Evolutionary conservation across 2,329 filamentous ascomycete species (phyloP).

Genomic region (Neopestalotiopsis clavispora): DNA sequence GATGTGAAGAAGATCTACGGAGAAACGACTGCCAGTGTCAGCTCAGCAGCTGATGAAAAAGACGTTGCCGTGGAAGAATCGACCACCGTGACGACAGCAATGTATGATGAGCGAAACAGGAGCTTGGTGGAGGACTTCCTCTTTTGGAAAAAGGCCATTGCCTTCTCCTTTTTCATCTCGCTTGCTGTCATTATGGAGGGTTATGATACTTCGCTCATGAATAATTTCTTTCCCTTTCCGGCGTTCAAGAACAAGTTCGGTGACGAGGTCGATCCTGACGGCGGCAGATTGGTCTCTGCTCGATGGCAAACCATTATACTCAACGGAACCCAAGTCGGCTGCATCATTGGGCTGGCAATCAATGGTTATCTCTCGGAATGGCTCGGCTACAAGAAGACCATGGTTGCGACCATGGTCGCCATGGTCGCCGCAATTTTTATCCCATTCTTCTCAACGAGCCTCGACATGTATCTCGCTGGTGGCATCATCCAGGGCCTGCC

Average conservation of each 20-base stretch:
- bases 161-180: conserved; percentile 21
- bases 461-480: conserved; percentile 20
- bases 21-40: conserved; percentile 10
- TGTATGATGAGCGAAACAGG: conserved; percentile 20
- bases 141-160: conserved; percentile 19
- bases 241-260: conserved; percentile 22
- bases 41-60: background rate
- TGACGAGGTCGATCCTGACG: conserved; percentile 20
- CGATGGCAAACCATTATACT: conserved; percentile 21
- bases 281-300: conserved; percentile 17
- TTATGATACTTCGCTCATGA: conserved; percentile 20
- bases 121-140: conserved; percentile 13
- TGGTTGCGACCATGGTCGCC: conserved; percentile 15
- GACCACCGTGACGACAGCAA: conserved; percentile 5
- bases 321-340: conserved; percentile 21
- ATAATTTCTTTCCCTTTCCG: conserved; percentile 21
- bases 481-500: conserved; percentile 20
- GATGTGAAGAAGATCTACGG: background rate
- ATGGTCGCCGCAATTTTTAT: conserved; percentile 22
- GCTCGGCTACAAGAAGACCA: conserved; percentile 21
- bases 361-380: conserved; percentile 21
- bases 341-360: conserved; percentile 19
- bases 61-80: conserved; percentile 11
- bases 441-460: conserved; percentile 20
- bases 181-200: conserved; percentile 21